These are phyloP conservation scores for Plenodomus lindquistii DNA, from an alignment of 2,329 filamentous ascomycete genomes.

Conservation along the genomic window DNA sequence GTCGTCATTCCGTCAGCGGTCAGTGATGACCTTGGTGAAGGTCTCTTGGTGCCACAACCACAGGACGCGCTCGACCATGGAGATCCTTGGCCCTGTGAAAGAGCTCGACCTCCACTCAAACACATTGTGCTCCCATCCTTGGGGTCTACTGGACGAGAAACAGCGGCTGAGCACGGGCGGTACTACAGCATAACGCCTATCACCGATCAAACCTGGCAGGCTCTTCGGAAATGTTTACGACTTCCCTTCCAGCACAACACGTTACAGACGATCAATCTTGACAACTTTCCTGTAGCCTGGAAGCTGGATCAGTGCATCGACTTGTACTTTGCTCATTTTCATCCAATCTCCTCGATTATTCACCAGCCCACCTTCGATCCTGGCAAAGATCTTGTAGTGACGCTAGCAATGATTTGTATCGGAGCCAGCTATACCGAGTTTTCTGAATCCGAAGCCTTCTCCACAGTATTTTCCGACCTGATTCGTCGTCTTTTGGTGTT, in stretches of 20 bases:
- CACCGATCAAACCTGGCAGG: not conserved
- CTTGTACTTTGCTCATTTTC: not conserved
- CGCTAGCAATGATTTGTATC: not conserved
- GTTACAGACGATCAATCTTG: not conserved
- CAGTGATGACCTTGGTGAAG: too few relatives aligned
- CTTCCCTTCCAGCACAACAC: not conserved
- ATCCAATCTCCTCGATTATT: not conserved
- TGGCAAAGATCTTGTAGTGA: not conserved
- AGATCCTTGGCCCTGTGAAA: not conserved
- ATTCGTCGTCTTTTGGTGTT: not conserved
- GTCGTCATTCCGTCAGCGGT: too few relatives aligned
- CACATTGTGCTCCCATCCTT: not conserved
- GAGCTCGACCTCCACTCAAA: not conserved
- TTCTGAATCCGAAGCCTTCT: not conserved
- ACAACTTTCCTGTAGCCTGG: not conserved
- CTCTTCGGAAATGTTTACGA: not conserved
- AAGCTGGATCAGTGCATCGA: not conserved
- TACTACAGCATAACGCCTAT: not conserved
- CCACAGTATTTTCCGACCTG: not conserved
- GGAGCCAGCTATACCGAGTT: not conserved
- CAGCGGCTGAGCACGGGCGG: not conserved
- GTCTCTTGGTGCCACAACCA: not conserved
- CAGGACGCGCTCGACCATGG: not conserved
- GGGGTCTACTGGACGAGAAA: not conserved
- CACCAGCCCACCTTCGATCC: not conserved